Evolutionary conservation across 148 eudicot species (phyloP), one percentile per base, ranked within the genome.

Genomic region (Vaccinium macrocarpon): DNA sequence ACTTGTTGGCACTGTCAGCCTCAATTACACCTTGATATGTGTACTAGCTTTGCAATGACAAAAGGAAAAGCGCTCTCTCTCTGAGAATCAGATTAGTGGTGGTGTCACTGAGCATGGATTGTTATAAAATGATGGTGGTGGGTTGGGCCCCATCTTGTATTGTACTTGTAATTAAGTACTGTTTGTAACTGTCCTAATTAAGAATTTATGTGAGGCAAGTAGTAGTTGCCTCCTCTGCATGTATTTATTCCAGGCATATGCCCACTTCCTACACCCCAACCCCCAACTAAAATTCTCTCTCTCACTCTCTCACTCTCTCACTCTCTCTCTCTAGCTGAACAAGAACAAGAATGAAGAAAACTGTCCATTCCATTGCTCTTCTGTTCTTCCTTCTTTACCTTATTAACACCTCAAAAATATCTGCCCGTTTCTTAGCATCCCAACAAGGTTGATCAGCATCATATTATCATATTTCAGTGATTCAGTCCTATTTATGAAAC

Each of bases 341-440:
- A 53, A 61, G 73, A 68, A 68, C 73, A 68, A 29, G 73, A 88
- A 79, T 91, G 91, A 89, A 82, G 86, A 79, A 50, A 77, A 51
- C 14, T 53, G 18, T 6, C 61, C 59, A 50, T 51, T 27, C 32
- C 50, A 2, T 78, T 27, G 8, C 51, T 9, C 61, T 29, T 52
- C 42, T 78, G 81, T 53, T 78, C 61, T 52, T 52, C 46, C 16
- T 78, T 15, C 62, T 78, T 25, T 53, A 27, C 81, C 81, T 78
- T 19, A n/a, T 76, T 10, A 78, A 11, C 51, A 78, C 46, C 46
- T 0, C 81, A 78, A 23, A 27, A 27, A 3, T 35, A 52, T 25
- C 29, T 2, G 81, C 81, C 64, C 81, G 81, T 49, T 25, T 78
- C 81, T 29, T 53, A 27, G 81, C 59, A 78, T 29, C 46, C 46